Evolutionary conservation across 75 land plant genomes (phyloP).

Genomic region (Cunninghamia lanceolata): DNA sequence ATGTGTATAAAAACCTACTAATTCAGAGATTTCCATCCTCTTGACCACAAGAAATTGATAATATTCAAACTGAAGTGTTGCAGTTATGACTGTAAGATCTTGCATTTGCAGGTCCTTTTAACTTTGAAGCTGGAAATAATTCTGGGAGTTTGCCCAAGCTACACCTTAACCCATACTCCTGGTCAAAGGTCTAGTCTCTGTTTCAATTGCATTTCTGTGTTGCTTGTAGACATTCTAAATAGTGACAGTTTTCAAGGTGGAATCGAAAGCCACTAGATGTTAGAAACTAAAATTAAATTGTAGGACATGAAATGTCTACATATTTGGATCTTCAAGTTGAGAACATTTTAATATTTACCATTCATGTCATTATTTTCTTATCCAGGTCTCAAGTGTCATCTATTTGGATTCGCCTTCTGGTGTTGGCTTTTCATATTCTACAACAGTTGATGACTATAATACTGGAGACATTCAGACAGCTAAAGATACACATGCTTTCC

Average conservation of each 20-base stretch:
- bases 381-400: constrained; percentile 79
- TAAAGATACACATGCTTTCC: constrained; percentile 72
- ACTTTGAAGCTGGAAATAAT: constrained; percentile 44
- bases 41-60: background rate
- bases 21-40: background rate
- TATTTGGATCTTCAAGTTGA: constrained; percentile 1
- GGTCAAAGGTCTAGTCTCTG: constrained; percentile 70
- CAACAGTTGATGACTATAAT: constrained; percentile 41
- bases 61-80: background rate
- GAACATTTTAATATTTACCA: background rate
- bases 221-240: background rate
- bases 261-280: background rate
- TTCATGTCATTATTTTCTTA: background rate
- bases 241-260: background rate
- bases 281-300: background rate
- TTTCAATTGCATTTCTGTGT: background rate
- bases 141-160: constrained; percentile 44
- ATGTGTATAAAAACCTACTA: background rate
- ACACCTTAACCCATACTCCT: constrained; percentile 75
- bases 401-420: constrained; percentile 96
- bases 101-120: constrained; percentile 69
- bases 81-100: background rate
- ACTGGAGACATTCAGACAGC: constrained; percentile 90
- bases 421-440: constrained; percentile 86
- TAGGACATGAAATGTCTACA: background rate